Percentiles rank a stretch among this genome's conserved stretches.
Evolutionary conservation across 2,329 filamentous ascomycete species (phyloP).

Genomic region (Chlorencoelia australis): DNA sequence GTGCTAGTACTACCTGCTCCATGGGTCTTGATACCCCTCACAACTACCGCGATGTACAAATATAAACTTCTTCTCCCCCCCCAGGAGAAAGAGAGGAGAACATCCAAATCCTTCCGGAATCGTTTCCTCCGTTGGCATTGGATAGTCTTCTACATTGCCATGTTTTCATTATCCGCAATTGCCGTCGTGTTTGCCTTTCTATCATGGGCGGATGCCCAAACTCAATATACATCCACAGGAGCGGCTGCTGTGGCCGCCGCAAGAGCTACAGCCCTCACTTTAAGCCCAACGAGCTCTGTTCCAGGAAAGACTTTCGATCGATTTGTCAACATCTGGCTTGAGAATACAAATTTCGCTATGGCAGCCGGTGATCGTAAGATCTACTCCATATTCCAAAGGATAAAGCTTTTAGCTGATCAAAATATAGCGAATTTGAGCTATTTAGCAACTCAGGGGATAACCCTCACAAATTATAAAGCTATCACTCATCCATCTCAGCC

Average conservation of each 20-base stretch:
- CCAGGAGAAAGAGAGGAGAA: too few relatives aligned
- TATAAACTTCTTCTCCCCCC: too few relatives aligned
- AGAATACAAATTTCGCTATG: conserved; percentile 61
- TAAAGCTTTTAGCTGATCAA: conserved; percentile 25
- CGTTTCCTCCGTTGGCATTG: too few relatives aligned
- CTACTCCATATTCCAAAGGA: conserved; percentile 26
- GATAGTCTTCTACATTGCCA: too few relatives aligned
- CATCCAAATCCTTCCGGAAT: too few relatives aligned
- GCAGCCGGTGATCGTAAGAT: conserved; percentile 49
- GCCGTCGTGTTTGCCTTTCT: background rate
- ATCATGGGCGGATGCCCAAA: conserved; percentile 27
- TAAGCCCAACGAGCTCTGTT: conserved; percentile 51
- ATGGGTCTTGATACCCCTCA: too few relatives aligned
- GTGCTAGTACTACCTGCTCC: too few relatives aligned
- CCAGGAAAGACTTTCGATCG: conserved; percentile 64
- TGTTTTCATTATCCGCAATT: too few relatives aligned
- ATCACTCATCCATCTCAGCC: conserved; percentile 65
- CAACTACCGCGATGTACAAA: too few relatives aligned
- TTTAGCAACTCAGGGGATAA: conserved; percentile 51
- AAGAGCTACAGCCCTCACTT: conserved; percentile 49
- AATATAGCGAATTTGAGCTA: too few relatives aligned
- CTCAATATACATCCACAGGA: too few relatives aligned
- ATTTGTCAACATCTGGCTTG: conserved; percentile 59
- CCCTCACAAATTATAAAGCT: conserved; percentile 48
- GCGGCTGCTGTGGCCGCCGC: conserved; percentile 13